phyloP scores from a whole-genome alignment of 441 rosid species.

The Macaranga tanarius region DNA sequence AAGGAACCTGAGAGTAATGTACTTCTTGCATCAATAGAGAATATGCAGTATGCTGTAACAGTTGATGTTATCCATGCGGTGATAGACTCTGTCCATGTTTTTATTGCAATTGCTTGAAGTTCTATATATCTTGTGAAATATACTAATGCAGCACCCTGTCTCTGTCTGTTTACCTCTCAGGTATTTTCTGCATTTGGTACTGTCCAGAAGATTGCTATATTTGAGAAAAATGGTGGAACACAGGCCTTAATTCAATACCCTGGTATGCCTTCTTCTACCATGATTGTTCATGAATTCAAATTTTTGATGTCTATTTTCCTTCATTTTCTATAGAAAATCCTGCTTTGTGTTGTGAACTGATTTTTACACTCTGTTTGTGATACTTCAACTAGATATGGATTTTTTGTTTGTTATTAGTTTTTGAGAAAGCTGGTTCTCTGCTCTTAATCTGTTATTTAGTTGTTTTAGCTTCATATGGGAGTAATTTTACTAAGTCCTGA shows the following conservation, averaged over 20 bases:
- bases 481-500: not conserved
- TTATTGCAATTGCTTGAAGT: not conserved
- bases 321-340: not conserved
- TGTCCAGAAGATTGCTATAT: constrained; percentile 93
- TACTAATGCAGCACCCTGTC: constrained; percentile 5
- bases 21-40: constrained; percentile 92
- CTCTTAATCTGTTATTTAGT: not conserved
- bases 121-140: constrained; percentile 6
- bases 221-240: constrained; percentile 96
- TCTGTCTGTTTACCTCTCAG: constrained; percentile 35
- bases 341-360: not conserved
- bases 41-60: constrained; percentile 98
- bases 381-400: not conserved
- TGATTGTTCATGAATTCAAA: constrained; percentile 13
- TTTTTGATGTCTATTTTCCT: not conserved
- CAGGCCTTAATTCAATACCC: constrained; percentile 95
- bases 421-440: not conserved
- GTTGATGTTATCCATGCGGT: constrained; percentile 91
- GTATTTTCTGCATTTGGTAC: constrained; percentile 93
- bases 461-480: not conserved
- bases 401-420: not conserved
- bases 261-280: constrained; percentile 43
- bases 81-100: constrained; percentile 31
- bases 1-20: constrained; percentile 91
- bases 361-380: not conserved